Evolutionary conservation across 2,329 filamentous ascomycete genomes (phyloP).

Genomic region (Pseudodiploospora longispora): DNA sequence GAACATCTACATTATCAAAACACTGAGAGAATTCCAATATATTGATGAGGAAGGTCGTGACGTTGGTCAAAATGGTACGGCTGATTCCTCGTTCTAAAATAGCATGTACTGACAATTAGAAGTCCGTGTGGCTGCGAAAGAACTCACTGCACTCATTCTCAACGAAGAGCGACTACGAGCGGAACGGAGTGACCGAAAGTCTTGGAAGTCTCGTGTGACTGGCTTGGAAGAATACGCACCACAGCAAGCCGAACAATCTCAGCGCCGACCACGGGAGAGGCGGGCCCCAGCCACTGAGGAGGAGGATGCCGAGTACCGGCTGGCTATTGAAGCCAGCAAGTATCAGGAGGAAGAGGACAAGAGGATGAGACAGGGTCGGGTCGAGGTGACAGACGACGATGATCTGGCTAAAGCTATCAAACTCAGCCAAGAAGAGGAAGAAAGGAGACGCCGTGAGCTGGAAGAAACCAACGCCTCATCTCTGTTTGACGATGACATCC

Average conservation of each 20-base stretch:
- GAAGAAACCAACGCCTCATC: conserved; percentile 78
- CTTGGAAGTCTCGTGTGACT: conserved; percentile 94
- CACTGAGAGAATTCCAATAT: conserved; percentile 91
- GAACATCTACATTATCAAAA: conserved; percentile 99
- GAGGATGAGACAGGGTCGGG: conserved; percentile 59
- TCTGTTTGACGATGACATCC: conserved; percentile 76
- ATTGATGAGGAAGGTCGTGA: conserved; percentile 92
- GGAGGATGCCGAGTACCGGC: conserved; percentile 80
- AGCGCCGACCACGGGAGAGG: conserved; percentile 36
- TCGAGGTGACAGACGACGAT: conserved; percentile 60
- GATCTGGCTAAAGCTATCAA: conserved; percentile 92
- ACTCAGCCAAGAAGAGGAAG: conserved; percentile 90
- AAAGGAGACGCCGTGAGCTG: conserved; percentile 74
- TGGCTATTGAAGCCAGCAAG: conserved; percentile 93
- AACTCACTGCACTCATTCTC: conserved; percentile 82
- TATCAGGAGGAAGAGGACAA: conserved; percentile 87
- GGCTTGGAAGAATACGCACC: conserved; percentile 76
- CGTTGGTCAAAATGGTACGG: conserved; percentile 88
- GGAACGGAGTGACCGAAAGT: conserved; percentile 83
- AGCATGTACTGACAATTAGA: conserved; percentile 11
- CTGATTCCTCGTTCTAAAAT: conserved; percentile 7
- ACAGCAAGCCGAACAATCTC: conserved; percentile 32
- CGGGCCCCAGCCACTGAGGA: conserved; percentile 54
- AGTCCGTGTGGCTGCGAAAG: conserved; percentile 95
- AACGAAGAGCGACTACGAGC: conserved; percentile 88